These are phyloP conservation scores for Alloteropsis semialata DNA, from an alignment of 176 grass and related monocot species.

Conservation along the genomic window DNA sequence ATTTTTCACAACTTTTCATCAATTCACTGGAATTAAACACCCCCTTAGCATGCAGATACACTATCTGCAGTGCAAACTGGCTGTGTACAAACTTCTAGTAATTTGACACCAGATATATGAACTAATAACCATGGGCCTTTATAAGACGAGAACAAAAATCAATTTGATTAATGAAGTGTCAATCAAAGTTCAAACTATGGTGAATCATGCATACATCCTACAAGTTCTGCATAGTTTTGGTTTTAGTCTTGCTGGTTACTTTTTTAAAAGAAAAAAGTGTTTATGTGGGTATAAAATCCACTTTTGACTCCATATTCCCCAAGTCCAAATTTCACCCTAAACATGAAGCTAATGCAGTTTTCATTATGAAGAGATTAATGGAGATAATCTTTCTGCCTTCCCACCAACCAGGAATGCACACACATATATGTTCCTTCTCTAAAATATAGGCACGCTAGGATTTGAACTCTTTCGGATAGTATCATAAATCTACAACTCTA, in stretches of 20 bases:
- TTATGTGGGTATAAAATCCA: background rate
- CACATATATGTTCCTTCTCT: background rate
- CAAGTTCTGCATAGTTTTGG: background rate
- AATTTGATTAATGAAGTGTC: background rate
- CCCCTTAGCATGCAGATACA: too few relatives aligned
- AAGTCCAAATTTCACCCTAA: background rate
- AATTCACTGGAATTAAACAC: too few relatives aligned
- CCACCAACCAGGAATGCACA: background rate
- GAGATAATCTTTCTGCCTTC: background rate
- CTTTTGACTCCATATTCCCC: background rate
- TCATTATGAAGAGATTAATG: background rate
- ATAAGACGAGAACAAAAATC: too few relatives aligned
- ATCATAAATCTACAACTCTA: background rate
- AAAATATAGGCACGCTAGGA: background rate
- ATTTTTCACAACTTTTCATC: too few relatives aligned
- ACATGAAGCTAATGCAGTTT: background rate
- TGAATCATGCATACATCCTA: background rate
- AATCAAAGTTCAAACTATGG: background rate
- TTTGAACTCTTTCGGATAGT: too few relatives aligned
- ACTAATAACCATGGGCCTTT: background rate
- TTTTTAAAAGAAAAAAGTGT: background rate
- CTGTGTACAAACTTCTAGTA: too few relatives aligned
- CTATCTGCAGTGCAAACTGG: too few relatives aligned
- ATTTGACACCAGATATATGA: background rate
- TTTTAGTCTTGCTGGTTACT: background rate